phyloP scores from a whole-genome alignment of 257 asterid genomes.

The Datura wrightii region DNA sequence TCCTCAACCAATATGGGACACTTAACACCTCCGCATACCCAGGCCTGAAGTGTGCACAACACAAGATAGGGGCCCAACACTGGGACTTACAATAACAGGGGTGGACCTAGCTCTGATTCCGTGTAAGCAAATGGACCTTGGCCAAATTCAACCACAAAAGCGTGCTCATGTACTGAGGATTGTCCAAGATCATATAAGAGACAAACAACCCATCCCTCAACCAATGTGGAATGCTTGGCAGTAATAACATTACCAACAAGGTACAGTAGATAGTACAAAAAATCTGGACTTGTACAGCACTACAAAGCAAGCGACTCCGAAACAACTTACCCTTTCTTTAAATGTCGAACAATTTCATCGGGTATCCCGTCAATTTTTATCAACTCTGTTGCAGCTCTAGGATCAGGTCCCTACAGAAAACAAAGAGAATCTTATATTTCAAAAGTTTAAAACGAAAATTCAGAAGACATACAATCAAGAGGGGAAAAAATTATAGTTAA shows the following conservation, averaged over 20 bases:
- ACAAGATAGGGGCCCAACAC: background rate
- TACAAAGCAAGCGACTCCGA: background rate
- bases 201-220: background rate
- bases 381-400: constrained; percentile 82
- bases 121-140: background rate
- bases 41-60: constrained; percentile 8
- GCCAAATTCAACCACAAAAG: background rate
- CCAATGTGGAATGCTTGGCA: background rate
- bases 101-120: background rate
- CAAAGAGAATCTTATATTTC: constrained; percentile 29
- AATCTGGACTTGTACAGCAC: background rate
- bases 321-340: constrained; percentile 77
- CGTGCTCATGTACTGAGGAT: background rate
- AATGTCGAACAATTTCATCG: constrained; percentile 78
- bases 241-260: background rate
- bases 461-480: background rate
- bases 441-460: background rate
- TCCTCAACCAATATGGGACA: background rate
- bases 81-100: background rate
- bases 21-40: background rate
- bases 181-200: background rate
- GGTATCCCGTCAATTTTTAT: constrained; percentile 78
- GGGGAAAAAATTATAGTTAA: background rate
- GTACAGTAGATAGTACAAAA: background rate
- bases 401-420: constrained; percentile 77